Percentiles rank a stretch among this genome's conserved stretches.
Conservation (phyloP, 192 early-diverging fungal species). For the Endogone sp. region DNA sequence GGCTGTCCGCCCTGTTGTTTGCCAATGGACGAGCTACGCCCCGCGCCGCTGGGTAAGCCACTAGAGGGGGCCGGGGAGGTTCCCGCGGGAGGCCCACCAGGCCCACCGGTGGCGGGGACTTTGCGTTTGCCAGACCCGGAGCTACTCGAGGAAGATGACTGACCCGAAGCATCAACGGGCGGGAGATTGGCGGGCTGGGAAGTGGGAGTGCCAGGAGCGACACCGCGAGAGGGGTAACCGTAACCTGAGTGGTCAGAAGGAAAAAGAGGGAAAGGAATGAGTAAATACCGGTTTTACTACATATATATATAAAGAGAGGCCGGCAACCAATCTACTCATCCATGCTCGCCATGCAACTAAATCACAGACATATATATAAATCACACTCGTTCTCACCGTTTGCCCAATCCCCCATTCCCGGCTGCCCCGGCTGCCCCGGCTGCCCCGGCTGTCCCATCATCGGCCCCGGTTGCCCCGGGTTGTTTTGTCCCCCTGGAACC, state of each 20-base stretch:
- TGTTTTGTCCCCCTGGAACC: slow-evolving; percentile 20
- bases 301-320: too few species aligned
- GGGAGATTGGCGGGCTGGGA: slow-evolving; percentile 13
- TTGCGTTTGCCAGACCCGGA: slow-evolving; percentile 20
- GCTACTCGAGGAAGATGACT: slow-evolving; percentile 39
- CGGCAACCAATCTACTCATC: too few species aligned
- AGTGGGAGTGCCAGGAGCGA: slow-evolving; percentile 13
- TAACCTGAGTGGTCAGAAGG: neutral
- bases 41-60: slow-evolving; percentile 14
- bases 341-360: neutral
- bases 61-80: slow-evolving; percentile 24
- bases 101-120: slow-evolving; percentile 42
- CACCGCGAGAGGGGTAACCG: slow-evolving; percentile 9
- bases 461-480: slow-evolving; percentile 29
- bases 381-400: slow-evolving; percentile 11
- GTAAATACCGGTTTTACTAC: too few species aligned
- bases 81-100: slow-evolving; percentile 31
- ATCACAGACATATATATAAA: neutral
- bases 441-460: slow-evolving; percentile 15
- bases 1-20: neutral
- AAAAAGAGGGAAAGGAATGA: neutral
- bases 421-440: slow-evolving; percentile 4
- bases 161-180: neutral
- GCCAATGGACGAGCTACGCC: slow-evolving; percentile 18
- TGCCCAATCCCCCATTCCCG: slow-evolving; percentile 7